A percentile compares a stretch with the other conserved stretches of the same genome.
These are phyloP conservation scores for Aaosphaeria pasadenensis DNA, from an alignment of 2,329 filamentous ascomycete genomes.

Conservation along the genomic window DNA sequence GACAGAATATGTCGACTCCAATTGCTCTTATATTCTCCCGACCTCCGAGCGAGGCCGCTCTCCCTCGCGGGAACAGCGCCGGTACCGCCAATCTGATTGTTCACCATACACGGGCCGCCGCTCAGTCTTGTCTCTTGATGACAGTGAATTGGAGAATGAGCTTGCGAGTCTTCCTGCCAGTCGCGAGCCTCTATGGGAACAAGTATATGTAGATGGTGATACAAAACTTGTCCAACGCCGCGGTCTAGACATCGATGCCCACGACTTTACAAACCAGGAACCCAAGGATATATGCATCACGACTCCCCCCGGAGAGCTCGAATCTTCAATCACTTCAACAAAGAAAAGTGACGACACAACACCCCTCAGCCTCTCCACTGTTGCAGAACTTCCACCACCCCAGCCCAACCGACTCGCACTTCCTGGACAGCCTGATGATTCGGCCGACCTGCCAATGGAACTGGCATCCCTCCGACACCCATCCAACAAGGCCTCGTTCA, in stretches of 20 bases:
- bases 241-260: conserved; percentile 25
- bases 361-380: conserved; percentile 19
- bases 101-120: conserved; percentile 32
- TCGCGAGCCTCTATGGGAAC: conserved; percentile 36
- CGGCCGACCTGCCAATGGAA: neutral
- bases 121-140: conserved; percentile 38
- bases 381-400: conserved; percentile 16
- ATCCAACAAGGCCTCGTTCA: conserved; percentile 30
- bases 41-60: conserved; percentile 23
- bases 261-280: conserved; percentile 30
- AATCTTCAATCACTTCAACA: conserved; percentile 21
- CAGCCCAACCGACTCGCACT: neutral
- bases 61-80: conserved; percentile 13
- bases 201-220: conserved; percentile 38
- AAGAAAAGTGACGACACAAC: conserved; percentile 22
- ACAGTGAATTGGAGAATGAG: conserved; percentile 36
- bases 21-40: conserved; percentile 42
- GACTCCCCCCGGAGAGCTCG: conserved; percentile 29
- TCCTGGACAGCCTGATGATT: neutral
- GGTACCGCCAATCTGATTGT: conserved; percentile 33
- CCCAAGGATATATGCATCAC: conserved; percentile 35
- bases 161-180: conserved; percentile 31
- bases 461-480: conserved; percentile 7
- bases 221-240: conserved; percentile 35
- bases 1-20: conserved; percentile 44